Percentiles rank a stretch among this genome's conserved stretches.
Conservation (phyloP, 169 alveolate genomes). For the Eimeria sp. region DNA sequence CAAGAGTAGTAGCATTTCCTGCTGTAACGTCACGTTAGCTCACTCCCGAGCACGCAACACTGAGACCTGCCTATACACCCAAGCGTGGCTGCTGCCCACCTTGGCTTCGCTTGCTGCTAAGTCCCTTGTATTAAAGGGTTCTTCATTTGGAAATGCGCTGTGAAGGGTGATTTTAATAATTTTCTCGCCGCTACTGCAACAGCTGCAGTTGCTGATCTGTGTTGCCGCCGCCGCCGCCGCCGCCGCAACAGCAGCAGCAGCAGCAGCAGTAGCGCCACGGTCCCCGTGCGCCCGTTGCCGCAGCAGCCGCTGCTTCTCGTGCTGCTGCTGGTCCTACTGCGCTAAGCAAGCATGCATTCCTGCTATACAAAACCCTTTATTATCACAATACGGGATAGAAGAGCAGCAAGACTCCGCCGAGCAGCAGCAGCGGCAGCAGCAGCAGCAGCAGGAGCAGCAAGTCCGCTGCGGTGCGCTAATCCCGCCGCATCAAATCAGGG, state of each 20-base stretch:
- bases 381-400: neutral
- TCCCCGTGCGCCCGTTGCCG: constrained; percentile 78
- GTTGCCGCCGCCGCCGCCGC: constrained; percentile 70
- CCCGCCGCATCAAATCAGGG: constrained; percentile 1
- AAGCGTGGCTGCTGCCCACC: constrained; percentile 25
- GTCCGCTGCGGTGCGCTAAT: constrained; percentile 75
- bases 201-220: constrained; percentile 58
- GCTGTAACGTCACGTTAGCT: constrained; percentile 11
- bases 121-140: constrained; percentile 24
- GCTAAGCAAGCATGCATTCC: constrained; percentile 53
- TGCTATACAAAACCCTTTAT: constrained; percentile 30
- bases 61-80: constrained; percentile 76
- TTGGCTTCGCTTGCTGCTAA: constrained; percentile 48
- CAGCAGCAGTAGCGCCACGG: constrained; percentile 75
- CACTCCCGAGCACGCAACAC: constrained; percentile 61
- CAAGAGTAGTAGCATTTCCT: constrained; percentile 18
- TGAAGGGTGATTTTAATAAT: constrained; percentile 21
- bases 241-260: constrained; percentile 73
- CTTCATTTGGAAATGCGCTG: constrained; percentile 65
- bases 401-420: constrained; percentile 45
- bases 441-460: constrained; percentile 73
- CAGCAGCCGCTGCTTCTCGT: constrained; percentile 64
- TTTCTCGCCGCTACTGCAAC: constrained; percentile 29
- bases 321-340: constrained; percentile 57
- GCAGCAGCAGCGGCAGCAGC: constrained; percentile 70